These are phyloP conservation scores for Aspergillus sp. DNA, from an alignment of 2,329 filamentous ascomycete genomes.

Conservation along the genomic window DNA sequence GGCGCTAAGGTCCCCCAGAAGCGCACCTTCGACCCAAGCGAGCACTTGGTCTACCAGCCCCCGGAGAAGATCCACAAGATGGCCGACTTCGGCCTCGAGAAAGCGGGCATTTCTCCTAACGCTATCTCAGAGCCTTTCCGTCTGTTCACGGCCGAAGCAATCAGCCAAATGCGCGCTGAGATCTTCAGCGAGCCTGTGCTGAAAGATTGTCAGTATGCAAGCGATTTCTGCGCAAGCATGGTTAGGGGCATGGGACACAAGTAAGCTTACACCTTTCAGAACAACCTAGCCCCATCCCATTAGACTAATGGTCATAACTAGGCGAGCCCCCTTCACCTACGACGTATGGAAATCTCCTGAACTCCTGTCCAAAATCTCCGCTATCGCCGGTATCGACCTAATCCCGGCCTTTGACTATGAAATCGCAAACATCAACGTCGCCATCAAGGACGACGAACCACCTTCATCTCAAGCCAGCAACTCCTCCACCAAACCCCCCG, in stretches of 20 bases:
- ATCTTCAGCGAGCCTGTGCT: slow-evolving; percentile 58
- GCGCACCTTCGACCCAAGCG: neutral
- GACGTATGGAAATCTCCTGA: slow-evolving; percentile 59
- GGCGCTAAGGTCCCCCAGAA: neutral
- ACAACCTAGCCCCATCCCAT: too few species aligned
- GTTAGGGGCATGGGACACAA: slow-evolving; percentile 56
- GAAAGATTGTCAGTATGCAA: slow-evolving; percentile 59
- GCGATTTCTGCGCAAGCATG: slow-evolving; percentile 54
- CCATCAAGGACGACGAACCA: slow-evolving; percentile 30
- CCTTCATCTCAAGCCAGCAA: too few species aligned
- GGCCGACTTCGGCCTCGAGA: neutral
- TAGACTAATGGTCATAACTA: slow-evolving; percentile 25
- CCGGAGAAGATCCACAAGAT: neutral
- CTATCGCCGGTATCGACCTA: slow-evolving; percentile 60
- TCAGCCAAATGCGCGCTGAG: slow-evolving; percentile 38
- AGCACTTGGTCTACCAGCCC: neutral
- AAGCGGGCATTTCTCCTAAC: neutral
- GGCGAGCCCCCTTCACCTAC: slow-evolving; percentile 63
- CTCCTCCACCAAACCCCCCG: neutral
- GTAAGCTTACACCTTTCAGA: slow-evolving; percentile 40
- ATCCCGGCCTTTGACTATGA: slow-evolving; percentile 60
- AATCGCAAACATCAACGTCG: slow-evolving; percentile 61
- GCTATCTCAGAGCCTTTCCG: neutral
- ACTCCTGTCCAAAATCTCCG: slow-evolving; percentile 56
- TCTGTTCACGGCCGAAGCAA: neutral